phyloP scores from a whole-genome alignment of 2,329 filamentous ascomycete genomes.

The Zymoseptoria tritici region DNA sequence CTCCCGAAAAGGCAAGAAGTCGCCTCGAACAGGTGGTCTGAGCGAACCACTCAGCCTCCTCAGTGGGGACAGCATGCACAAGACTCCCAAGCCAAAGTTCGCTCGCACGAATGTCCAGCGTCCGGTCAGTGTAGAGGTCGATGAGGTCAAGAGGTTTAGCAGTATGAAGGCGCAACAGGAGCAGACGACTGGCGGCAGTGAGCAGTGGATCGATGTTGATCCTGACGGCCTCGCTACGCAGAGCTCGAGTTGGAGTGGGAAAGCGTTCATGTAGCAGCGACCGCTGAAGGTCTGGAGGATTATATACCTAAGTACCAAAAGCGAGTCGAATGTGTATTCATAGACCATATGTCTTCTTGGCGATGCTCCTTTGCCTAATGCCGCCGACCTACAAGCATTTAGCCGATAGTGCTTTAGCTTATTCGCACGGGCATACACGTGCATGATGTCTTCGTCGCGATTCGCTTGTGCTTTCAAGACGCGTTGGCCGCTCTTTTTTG shows the following conservation, averaged over 20 bases:
- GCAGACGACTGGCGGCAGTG: constrained; percentile 15
- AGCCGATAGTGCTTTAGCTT: not conserved
- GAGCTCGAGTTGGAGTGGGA: constrained; percentile 17
- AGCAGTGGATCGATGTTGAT: constrained; percentile 14
- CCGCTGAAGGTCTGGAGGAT: not conserved
- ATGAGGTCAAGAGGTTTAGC: constrained; percentile 20
- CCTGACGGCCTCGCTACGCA: constrained; percentile 12
- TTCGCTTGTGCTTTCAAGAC: not conserved
- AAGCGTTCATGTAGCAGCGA: constrained; percentile 16
- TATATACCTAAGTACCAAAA: not conserved
- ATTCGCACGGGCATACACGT: not conserved
- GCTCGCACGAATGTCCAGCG: constrained; percentile 15
- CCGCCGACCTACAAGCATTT: not conserved
- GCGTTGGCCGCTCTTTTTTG: not conserved
- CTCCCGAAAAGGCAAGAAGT: constrained; percentile 4
- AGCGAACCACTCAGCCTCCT: constrained; percentile 23
- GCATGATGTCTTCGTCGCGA: not conserved
- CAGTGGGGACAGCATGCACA: constrained; percentile 25
- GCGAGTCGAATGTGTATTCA: not conserved
- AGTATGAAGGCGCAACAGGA: constrained; percentile 22
- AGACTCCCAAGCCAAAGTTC: constrained; percentile 12
- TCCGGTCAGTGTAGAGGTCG: constrained; percentile 19
- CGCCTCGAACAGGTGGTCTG: constrained; percentile 10
- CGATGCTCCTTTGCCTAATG: not conserved
- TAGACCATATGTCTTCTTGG: not conserved